phyloP scores from a whole-genome alignment of 208 protist genomes.

The Acanthamoeba culbertsoni region DNA sequence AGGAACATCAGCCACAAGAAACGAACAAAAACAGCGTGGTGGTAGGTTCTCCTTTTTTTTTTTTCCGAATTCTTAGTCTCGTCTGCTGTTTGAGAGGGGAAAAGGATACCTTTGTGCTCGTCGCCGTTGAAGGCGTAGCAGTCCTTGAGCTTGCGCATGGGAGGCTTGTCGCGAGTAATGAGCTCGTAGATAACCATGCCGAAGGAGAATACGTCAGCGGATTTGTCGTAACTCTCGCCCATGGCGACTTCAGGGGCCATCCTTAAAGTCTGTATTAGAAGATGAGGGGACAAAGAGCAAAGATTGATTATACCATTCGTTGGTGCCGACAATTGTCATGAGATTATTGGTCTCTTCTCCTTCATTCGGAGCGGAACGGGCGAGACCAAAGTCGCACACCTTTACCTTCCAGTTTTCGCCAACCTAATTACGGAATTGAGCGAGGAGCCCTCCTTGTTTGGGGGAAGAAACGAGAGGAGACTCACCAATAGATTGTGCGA shows the following conservation, averaged over 20 bases:
- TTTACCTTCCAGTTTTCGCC: conserved; percentile 52
- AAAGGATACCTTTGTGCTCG: background rate
- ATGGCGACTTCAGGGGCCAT: conserved; percentile 70
- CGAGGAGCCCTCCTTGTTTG: no score
- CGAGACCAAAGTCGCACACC: conserved; percentile 76
- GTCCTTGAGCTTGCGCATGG: conserved; percentile 53
- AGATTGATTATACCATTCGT: conserved; percentile 48
- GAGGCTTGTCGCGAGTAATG: conserved; percentile 67
- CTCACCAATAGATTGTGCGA: conserved; percentile 48
- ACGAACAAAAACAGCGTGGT: no score
- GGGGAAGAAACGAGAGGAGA: background rate
- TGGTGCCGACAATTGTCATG: conserved; percentile 72
- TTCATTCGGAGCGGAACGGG: conserved; percentile 53
- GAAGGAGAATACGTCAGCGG: conserved; percentile 80
- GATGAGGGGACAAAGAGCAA: background rate
- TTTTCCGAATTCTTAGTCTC: no score
- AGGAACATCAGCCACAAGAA: background rate
- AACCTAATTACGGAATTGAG: background rate
- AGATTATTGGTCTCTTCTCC: conserved; percentile 29
- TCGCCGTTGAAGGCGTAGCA: conserved; percentile 55
- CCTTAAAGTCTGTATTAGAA: background rate
- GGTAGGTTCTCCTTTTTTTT: no score
- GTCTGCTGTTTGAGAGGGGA: background rate
- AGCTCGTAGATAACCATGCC: conserved; percentile 79
- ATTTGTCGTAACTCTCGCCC: conserved; percentile 67